phyloP scores from a whole-genome alignment of 257 asterid species.

The Solanum virginianum region DNA sequence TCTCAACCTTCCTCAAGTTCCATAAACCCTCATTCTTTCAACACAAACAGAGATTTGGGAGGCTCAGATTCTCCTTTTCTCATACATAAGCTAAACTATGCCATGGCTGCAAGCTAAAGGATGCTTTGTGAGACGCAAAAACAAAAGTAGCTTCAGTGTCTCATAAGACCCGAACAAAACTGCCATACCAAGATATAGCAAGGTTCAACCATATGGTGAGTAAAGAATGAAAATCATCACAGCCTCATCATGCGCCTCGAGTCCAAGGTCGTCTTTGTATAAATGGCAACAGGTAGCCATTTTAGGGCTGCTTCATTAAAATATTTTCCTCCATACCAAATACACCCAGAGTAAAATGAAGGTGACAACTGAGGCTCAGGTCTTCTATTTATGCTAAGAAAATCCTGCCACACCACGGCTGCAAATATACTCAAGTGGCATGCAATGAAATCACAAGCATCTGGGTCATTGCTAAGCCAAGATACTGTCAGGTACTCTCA shows the following conservation, averaged over 20 bases:
- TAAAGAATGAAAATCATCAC: background rate
- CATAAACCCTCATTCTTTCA: conserved; percentile 3
- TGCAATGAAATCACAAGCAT: background rate
- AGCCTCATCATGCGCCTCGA: background rate
- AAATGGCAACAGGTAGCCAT: background rate
- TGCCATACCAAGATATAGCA: background rate
- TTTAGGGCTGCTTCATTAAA: background rate
- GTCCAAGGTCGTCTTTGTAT: background rate
- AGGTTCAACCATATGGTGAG: background rate
- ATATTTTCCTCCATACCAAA: background rate
- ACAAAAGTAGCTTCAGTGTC: background rate
- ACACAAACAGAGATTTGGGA: background rate
- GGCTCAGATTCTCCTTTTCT: background rate
- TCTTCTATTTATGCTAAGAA: background rate
- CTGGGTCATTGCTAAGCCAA: background rate
- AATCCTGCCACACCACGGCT: background rate
- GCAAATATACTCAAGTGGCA: background rate
- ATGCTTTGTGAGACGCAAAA: conserved; percentile 1
- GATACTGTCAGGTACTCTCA: background rate
- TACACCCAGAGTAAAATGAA: background rate
- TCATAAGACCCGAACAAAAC: background rate
- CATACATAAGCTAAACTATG: background rate
- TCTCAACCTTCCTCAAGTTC: background rate
- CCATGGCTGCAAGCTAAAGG: background rate
- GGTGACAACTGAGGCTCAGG: background rate